Base-by-base conservation (phyloP, 805 yeast genomes). In the Ogataea dorogensis region DNA sequence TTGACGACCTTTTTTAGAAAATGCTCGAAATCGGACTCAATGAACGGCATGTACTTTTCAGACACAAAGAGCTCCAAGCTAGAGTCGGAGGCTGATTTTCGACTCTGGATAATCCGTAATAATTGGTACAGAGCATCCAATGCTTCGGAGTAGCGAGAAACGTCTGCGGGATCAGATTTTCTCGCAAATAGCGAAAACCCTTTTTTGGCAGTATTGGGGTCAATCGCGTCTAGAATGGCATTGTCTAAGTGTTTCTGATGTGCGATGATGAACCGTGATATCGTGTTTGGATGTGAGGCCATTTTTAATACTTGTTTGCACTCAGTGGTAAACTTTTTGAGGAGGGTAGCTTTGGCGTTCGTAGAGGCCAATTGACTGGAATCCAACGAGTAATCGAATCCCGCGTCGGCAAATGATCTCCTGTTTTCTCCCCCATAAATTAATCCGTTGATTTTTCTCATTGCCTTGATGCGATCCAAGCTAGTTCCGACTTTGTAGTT, bases 21-120 rank as follows among this genome's bases (percentile, higher is more conserved):
- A 10, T n/a, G 14, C 15, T 28, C 33, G 24, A 40, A 46, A 29
- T 46, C 46, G 7, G 31, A 13, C 14, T 30, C 31, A 6, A 46
- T 39, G 21, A 46, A 38, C 3, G 47, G 39, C 19, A 43, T 17
- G 11, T 40, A 33, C 18, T 22, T 20, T 4, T 33, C 28, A 14
- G 36, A 21, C 16, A 42, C 39, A 18, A 41, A 37, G 5, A 7
- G 12, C 10, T 21, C 21, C 5, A 33, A 3, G 11, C 21, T 28
- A 14, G 5, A 9, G 14, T 17, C 9, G 17, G 9, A 12, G 30
- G 20, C 10, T 5, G 22, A 19, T 15, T 33, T 20, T n/a, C 11
- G 12, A 4, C 7, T 10, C 9, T 11, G 15, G 8, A n/a, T 9
- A 16, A 16, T 24, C 8, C 14, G n/a, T 10, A 17, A 3, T 12